Evolutionary conservation across 225 moss, liverwort and hornwort genomes (phyloP).

Genomic region (Physcomitrium patens): DNA sequence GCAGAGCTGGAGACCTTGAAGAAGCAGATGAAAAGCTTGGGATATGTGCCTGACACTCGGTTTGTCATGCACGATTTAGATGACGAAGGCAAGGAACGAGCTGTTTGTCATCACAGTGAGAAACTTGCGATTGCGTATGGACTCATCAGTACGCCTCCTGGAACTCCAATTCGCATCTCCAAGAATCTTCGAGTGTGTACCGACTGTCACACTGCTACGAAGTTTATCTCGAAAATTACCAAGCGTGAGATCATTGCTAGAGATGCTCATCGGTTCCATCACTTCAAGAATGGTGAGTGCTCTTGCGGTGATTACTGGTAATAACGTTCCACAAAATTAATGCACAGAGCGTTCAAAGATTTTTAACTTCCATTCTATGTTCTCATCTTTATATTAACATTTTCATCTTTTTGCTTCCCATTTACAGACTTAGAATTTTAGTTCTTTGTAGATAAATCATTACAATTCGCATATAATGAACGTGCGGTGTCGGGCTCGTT

Average conservation of each 20-base stretch:
- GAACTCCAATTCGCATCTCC: slow-evolving; percentile 45
- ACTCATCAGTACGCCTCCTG: slow-evolving; percentile 42
- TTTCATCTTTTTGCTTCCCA: no score
- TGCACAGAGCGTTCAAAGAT: no score
- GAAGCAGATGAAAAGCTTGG: slow-evolving; percentile 41
- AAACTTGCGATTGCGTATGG: slow-evolving; percentile 59
- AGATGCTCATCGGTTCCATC: slow-evolving; percentile 49
- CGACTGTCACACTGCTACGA: slow-evolving; percentile 52
- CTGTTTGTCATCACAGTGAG: slow-evolving; percentile 46
- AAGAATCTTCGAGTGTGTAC: slow-evolving; percentile 58
- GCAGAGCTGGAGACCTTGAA: slow-evolving; percentile 34
- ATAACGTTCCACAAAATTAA: background rate
- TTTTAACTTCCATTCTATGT: no score
- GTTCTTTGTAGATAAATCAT: no score
- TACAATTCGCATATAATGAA: no score
- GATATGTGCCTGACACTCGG: slow-evolving; percentile 45
- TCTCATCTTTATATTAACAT: no score
- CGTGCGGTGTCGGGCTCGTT: no score
- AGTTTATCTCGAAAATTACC: slow-evolving; percentile 48
- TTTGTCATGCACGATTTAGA: slow-evolving; percentile 45
- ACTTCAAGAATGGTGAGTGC: slow-evolving; percentile 51
- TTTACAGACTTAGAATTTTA: no score
- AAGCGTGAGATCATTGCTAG: slow-evolving; percentile 55
- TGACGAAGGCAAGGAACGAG: slow-evolving; percentile 42
- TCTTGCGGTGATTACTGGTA: slow-evolving; percentile 61